Conservation (phyloP, 176 grass and related monocot genomes). For the Aegilops longissima region DNA sequence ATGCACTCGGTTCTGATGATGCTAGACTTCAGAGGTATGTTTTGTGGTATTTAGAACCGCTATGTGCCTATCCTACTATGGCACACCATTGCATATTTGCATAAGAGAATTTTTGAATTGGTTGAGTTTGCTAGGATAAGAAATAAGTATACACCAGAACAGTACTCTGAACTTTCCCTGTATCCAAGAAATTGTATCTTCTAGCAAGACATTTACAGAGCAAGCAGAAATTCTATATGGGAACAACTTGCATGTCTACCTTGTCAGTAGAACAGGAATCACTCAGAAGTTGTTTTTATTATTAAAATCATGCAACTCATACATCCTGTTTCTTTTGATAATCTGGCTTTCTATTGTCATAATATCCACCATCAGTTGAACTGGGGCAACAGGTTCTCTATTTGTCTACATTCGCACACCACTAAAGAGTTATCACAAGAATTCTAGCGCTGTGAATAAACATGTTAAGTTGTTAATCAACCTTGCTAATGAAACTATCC, state of each 20-base stretch:
- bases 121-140: background rate
- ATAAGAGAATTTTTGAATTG: background rate
- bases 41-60: background rate
- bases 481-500: background rate
- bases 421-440: background rate
- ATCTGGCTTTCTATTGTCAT: background rate
- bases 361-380: background rate
- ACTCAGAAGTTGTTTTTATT: background rate
- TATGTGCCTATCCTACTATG: background rate
- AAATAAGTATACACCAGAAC: background rate
- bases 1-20: constrained; percentile 80
- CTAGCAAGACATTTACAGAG: background rate
- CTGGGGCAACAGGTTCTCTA: background rate
- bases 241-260: background rate
- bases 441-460: background rate
- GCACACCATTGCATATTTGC: background rate
- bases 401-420: background rate
- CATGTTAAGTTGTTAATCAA: background rate
- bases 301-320: background rate
- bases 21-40: constrained; percentile 79
- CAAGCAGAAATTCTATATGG: background rate
- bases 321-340: background rate
- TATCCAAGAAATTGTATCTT: background rate
- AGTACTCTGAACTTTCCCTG: background rate
- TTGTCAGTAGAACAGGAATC: background rate